Percentiles rank a stretch among this genome's conserved stretches.
These are phyloP conservation scores for Zopfia rhizophila DNA, from an alignment of 2,329 filamentous ascomycete species.

Conservation along the genomic window DNA sequence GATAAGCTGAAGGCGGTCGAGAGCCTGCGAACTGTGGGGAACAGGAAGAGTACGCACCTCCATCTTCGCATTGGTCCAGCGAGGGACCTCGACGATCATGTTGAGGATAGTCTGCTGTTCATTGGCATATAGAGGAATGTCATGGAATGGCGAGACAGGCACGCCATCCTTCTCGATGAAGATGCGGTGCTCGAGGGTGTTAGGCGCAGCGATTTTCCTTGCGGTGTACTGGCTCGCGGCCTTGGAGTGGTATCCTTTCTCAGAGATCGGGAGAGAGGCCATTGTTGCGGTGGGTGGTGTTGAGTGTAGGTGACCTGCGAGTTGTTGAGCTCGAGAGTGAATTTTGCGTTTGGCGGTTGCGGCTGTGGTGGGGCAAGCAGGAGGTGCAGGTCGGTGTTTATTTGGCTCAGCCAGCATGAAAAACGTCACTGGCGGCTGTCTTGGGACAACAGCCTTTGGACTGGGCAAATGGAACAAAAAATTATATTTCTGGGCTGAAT, in stretches of 20 bases:
- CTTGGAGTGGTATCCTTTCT: constrained; percentile 51
- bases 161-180: constrained; percentile 98
- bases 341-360: constrained; percentile 50
- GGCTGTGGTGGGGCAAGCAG: constrained; percentile 52
- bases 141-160: constrained; percentile 95
- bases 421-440: constrained; percentile 48
- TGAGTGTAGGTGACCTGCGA: constrained; percentile 52
- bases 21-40: constrained; percentile 2
- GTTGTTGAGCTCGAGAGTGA: constrained; percentile 50
- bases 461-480: constrained; percentile 29
- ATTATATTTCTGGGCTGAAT: constrained; percentile 27
- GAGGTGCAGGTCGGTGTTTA: constrained; percentile 40
- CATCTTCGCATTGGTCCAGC: constrained; percentile 99
- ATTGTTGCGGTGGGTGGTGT: constrained; percentile 29
- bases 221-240: constrained; percentile 76
- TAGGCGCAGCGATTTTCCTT: constrained; percentile 87
- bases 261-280: constrained; percentile 30
- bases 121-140: constrained; percentile 98
- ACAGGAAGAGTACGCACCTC: constrained; percentile 73
- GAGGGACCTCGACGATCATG: constrained; percentile 99
- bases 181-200: constrained; percentile 97
- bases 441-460: constrained; percentile 43
- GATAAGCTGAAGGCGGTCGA: neutral
- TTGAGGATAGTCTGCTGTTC: constrained; percentile 94
- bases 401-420: constrained; percentile 52